Evolutionary conservation across 2,329 filamentous ascomycete species (phyloP), one percentile per base, ranked within the genome.

Genomic region (Coniochaeta sp.): DNA sequence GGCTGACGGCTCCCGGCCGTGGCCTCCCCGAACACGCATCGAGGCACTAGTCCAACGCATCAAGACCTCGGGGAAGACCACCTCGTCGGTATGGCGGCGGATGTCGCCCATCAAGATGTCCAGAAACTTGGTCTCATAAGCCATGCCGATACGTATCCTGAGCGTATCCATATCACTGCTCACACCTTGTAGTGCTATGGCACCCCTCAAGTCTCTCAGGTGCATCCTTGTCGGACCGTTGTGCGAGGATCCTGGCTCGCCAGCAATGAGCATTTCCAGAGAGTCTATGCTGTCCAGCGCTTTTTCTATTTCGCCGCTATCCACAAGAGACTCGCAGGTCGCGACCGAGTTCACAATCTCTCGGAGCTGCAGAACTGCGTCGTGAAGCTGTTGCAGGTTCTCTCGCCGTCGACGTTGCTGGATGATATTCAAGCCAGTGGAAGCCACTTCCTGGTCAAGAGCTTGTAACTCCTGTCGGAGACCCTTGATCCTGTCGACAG

Each of bases 361-460:
- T 64, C 88, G 86, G 26, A 99, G 81, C 71, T 99, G 95, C 66
- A 88, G 81, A 2, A 96, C 89, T 1, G 93, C 90, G 69, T 91
- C 86, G 33, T 89, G 88, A 17, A 99, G 78, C 71, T 91, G 90
- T 61, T 88, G 84, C 5, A 98, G 76, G 69, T 99, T 99, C 67
- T 96, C 90, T 67, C 89, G 84, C 59, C 91, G 84, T 58, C 89
- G 85, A 65, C 91, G 86, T 71, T 96, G 87, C 62, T 93, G 89
- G 4, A 96, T 88, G 60, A 97, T 88, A 66, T 95, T 88, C 33
- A 99, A 73, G 0, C 95, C 95, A 33, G 87, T 90, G 3, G 91
- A 78, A 1, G 92, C 93, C 73, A 98, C 91, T 66, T 97, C 91
- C 60, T 89, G 81, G 70, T 99, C 95, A 6, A 99, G 80, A 43